phyloP scores from a whole-genome alignment of 1,284 basidiomycete genomes.

The Apiotrichum brassicae region DNA sequence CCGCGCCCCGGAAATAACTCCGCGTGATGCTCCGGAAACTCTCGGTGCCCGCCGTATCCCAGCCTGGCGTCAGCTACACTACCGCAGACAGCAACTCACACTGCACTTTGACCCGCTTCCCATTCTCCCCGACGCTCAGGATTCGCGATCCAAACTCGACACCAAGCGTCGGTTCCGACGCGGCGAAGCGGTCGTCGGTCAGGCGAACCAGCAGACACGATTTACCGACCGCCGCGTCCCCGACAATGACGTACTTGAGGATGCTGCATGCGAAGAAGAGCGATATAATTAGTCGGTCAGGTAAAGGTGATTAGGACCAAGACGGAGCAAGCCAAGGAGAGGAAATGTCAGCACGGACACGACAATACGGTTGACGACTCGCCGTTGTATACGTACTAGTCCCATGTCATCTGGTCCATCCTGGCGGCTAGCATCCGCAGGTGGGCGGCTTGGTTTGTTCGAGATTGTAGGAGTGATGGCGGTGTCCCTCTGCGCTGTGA shows the following conservation, averaged over 20 bases:
- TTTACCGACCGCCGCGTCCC: conserved; percentile 42
- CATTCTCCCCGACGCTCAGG: conserved; percentile 28
- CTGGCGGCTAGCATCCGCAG: conserved; percentile 12
- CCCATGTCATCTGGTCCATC: conserved; percentile 28
- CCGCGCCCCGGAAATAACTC: conserved; percentile 91
- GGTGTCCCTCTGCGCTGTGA: too few relatives aligned
- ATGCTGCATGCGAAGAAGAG: conserved; percentile 21
- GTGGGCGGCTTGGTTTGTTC: neutral
- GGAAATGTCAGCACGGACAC: neutral
- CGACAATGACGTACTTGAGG: conserved; percentile 44
- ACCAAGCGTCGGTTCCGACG: conserved; percentile 39
- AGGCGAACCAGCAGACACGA: conserved; percentile 37
- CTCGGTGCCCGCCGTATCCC: conserved; percentile 45
- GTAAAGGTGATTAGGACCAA: neutral
- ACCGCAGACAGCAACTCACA: conserved; percentile 35
- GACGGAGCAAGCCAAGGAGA: neutral
- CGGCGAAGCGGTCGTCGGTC: conserved; percentile 36
- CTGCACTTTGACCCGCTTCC: conserved; percentile 41
- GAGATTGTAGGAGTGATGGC: too few relatives aligned
- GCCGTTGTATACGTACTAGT: conserved; percentile 21
- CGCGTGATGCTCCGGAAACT: conserved; percentile 64
- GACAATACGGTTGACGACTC: too few relatives aligned
- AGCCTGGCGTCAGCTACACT: too few relatives aligned
- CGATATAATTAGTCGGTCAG: neutral
- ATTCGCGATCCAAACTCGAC: conserved; percentile 43